These are phyloP conservation scores for Boletus reticulatus DNA, from an alignment of 768 basidiomycete genomes.

Conservation along the genomic window DNA sequence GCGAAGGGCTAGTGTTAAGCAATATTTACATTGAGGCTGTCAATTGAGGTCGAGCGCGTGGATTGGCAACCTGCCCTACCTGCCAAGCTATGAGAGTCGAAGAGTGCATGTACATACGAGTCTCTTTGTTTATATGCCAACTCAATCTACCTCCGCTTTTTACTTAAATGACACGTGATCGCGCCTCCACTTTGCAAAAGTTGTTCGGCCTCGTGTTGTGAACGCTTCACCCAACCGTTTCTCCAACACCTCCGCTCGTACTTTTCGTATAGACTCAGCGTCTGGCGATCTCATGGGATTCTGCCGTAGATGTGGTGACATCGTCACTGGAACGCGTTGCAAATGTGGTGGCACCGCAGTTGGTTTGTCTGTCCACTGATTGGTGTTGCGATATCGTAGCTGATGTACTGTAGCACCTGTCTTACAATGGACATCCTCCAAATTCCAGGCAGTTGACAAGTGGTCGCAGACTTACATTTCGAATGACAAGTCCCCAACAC, in stretches of 20 bases:
- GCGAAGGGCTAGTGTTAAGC: neutral
- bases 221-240: conserved; percentile 1
- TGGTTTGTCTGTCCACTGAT: conserved; percentile 48
- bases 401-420: conserved; percentile 53
- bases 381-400: conserved; percentile 1
- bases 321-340: conserved; percentile 68
- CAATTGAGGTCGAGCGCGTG: conserved; percentile 55
- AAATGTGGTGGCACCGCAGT: conserved; percentile 79
- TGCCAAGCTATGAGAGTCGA: conserved; percentile 23
- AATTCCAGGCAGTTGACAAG: conserved; percentile 51
- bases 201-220: conserved; percentile 9
- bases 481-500: conserved; percentile 47
- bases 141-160: too few relatives aligned
- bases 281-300: conserved; percentile 59
- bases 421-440: conserved; percentile 54
- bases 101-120: neutral
- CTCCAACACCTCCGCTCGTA: neutral
- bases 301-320: conserved; percentile 83
- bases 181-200: neutral
- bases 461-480: conserved; percentile 82
- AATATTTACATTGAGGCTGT: neutral
- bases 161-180: conserved; percentile 17
- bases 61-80: conserved; percentile 55
- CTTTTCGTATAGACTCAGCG: neutral
- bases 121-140: neutral